These are phyloP conservation scores for Debaryomyces robertsiae DNA, from an alignment of 1,139 yeast species.

Conservation along the genomic window DNA sequence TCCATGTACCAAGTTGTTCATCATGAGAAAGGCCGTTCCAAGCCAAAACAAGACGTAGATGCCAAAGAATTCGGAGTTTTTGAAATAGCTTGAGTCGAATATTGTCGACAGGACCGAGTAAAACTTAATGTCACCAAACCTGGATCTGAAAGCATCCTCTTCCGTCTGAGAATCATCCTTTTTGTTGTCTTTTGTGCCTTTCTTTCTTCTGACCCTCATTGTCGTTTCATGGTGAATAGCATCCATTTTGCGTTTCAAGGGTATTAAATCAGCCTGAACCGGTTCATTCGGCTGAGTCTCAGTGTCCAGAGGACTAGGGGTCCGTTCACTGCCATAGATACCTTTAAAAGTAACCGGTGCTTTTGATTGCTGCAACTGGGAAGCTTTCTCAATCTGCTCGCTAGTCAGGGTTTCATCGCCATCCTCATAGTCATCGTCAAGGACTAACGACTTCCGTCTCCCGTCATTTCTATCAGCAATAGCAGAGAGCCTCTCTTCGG, in stretches of 20 bases:
- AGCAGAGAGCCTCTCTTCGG: conserved; percentile 25
- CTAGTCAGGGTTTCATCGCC: neutral
- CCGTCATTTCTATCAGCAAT: conserved; percentile 26
- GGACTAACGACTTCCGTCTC: conserved; percentile 23
- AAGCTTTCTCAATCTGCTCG: too few relatives aligned
- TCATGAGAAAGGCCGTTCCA: conserved; percentile 54
- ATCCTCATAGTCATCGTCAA: conserved; percentile 25
- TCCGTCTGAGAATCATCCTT: neutral
- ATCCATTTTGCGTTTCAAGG: conserved; percentile 1
- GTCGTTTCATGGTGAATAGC: conserved; percentile 3
- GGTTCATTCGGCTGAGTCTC: neutral
- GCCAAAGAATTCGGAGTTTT: conserved; percentile 57
- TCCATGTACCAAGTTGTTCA: conserved; percentile 51
- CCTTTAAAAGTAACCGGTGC: too few relatives aligned
- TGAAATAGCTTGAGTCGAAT: conserved; percentile 47
- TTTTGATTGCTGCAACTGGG: too few relatives aligned
- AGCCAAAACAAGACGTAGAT: conserved; percentile 72
- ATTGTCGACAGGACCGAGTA: conserved; percentile 45
- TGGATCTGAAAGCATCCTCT: conserved; percentile 24
- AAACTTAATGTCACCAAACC: conserved; percentile 49
- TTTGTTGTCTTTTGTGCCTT: neutral
- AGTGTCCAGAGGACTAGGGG: neutral
- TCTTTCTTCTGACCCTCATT: conserved; percentile 7
- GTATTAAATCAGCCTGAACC: neutral
- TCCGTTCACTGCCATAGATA: too few relatives aligned